Evolutionary conservation across 345 rosid species (phyloP), one percentile per base, ranked within the genome.

Genomic region (Eucalyptus leucophloia): DNA sequence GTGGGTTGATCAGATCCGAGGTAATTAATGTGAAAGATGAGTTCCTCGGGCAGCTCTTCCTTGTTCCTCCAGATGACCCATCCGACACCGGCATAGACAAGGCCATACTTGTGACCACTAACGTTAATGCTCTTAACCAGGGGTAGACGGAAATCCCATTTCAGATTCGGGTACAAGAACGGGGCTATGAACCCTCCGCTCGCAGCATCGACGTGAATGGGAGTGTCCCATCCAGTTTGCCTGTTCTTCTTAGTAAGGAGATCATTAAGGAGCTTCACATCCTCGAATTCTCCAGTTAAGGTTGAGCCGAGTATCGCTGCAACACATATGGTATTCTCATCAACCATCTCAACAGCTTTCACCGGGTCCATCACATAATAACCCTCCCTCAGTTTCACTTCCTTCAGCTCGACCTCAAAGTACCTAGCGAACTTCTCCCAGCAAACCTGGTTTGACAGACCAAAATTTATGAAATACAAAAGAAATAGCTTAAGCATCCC

Each of bases 161-260:
- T 91, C 28, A 94, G 95, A n/a, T 94, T 90, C 7, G 95, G 95
- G 90, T 91, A 91, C 34, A 94, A 44, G 37, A 94, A 94, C 5
- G 95, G 95, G 56, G 95, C 95, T 42, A 93, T 92, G 88, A 94
- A 93, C 37, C 95, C 94, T 72, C 95, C 95, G 24, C 95, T 94
- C 0, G 95, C 95, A 11, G 95, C 95, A 86, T 94, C 95, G 7
- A 94, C 95, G 34, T 94, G 95, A 58, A 94, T 93, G 32, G 95
- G 93, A n/a, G 94, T 94, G 72, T 94, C 94, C 95, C 95, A 94
- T 7, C 95, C 93, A 9, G 94, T 94, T 86, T 88, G 40, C 49
- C 54, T 90, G 62, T 94, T 94, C 91, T 92, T 94, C 90, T 91
- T 89, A 6, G 37, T 32, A 80, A 94, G 87, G 45, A 94, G 91